Evolutionary conservation across 768 basidiomycete species (phyloP), one percentile per base, ranked within the genome.

Genomic region (Tulasnella sp.): DNA sequence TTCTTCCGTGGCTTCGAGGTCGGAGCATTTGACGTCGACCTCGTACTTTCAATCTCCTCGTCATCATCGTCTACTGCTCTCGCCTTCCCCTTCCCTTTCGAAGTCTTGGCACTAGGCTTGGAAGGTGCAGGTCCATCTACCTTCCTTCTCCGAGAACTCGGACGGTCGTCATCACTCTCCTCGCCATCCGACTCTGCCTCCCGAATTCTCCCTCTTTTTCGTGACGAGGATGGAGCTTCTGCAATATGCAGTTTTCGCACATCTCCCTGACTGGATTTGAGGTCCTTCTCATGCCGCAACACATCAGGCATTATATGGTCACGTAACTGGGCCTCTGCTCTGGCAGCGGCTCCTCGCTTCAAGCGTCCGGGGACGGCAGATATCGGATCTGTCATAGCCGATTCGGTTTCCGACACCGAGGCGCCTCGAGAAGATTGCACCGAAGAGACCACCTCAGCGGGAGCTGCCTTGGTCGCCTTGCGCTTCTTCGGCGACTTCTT

Each of bases 241-340:
- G 14, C 72, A 36, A 74, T 11, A 45, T 22, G 36, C 14, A 70
- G 64, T 31, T 69, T 71, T 54, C 71, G 42, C 49, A 34, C 69
- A 22, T 70, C 74, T 15, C 77, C 76, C 34, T 75, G 67, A 64
- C 69, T 38, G 25, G 36, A 54, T 79, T 87, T 87, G 85, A 88
- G 85, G 83, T 94, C 90, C 79, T 87, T 87, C 81, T 93, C 88
- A 80, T 86, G 94, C 76, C 85, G 87, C 52, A 90, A 79, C 2
- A 93, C 85, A 79, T 95, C 93, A 0, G 93, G 93, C 90, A 94
- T 94, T 76, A 94, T 84, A 72, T 84, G 83, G 9, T 87, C 84
- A 64, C 84, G 84, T 69, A 89, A 79, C 54, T 83, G 83, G 71
- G 83, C 82, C 3, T 82, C 84, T 11, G 88, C 89, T 74, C 83